Evolutionary conservation across 1,284 basidiomycete genomes (phyloP).

Genomic region (Ceratobasidium sp.): DNA sequence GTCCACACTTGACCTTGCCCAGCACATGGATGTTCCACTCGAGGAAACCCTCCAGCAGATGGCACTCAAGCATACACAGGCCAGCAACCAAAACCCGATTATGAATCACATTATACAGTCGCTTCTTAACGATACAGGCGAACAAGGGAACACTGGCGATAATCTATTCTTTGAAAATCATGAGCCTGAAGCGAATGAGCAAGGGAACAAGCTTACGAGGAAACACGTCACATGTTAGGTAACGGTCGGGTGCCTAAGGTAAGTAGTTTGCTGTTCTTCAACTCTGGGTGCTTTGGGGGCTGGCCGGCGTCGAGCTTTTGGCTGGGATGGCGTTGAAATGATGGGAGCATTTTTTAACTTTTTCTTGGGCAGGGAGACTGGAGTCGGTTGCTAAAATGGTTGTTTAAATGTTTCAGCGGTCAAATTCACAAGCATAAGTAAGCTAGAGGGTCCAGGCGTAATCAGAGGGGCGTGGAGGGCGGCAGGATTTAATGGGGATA

Average conservation of each 20-base stretch:
- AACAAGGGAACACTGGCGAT: neutral
- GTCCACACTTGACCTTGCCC: neutral
- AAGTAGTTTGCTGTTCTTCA: neutral
- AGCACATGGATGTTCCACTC: neutral
- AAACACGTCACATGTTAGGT: neutral
- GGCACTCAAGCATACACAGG: no score
- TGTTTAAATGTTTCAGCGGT: neutral
- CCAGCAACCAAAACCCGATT: neutral
- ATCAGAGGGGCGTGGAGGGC: neutral
- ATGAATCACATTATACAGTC: neutral
- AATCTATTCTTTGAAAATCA: neutral
- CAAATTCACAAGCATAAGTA: neutral
- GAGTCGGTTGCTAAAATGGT: neutral
- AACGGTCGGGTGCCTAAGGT: neutral
- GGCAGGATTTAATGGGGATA: neutral
- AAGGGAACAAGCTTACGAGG: neutral
- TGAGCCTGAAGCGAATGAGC: neutral
- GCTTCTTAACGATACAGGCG: neutral
- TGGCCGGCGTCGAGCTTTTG: neutral
- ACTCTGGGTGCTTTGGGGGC: neutral
- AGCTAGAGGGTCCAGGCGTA: neutral
- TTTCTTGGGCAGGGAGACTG: neutral
- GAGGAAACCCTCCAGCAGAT: neutral
- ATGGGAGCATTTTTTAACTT: neutral
- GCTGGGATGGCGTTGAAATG: neutral